Percentiles rank a stretch among this genome's conserved stretches.
Evolutionary conservation across 2,329 filamentous ascomycete species (phyloP).

Genomic region (Metarhizium album): DNA sequence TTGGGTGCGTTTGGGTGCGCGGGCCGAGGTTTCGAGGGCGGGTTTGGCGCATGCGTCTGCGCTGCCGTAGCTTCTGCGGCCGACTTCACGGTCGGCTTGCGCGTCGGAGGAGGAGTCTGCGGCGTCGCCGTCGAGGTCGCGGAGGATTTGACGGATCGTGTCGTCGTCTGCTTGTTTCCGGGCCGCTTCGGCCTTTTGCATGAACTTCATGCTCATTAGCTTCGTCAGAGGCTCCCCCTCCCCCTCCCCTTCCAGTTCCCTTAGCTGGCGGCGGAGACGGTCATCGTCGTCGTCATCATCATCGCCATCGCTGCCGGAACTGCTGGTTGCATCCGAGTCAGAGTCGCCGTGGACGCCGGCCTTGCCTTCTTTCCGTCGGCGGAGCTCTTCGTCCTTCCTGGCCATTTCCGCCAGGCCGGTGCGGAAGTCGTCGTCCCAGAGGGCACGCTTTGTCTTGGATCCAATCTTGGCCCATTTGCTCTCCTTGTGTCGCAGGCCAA

Average conservation of each 20-base stretch:
- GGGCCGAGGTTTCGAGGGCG: slow-evolving; percentile 18
- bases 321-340: slow-evolving; percentile 43
- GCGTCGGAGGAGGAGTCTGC: slow-evolving; percentile 40
- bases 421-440: slow-evolving; percentile 83
- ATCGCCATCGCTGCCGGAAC: slow-evolving; percentile 47
- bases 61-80: slow-evolving; percentile 59
- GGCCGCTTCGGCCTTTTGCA: slow-evolving; percentile 76
- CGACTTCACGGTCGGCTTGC: slow-evolving; percentile 45
- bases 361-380: slow-evolving; percentile 67
- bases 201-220: slow-evolving; percentile 82
- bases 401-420: slow-evolving; percentile 72
- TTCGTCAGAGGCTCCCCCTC: slow-evolving; percentile 49
- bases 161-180: slow-evolving; percentile 74
- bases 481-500: slow-evolving; percentile 75
- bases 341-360: slow-evolving; percentile 31
- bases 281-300: slow-evolving; percentile 40
- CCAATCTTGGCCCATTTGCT: slow-evolving; percentile 88
- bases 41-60: slow-evolving; percentile 21
- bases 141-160: slow-evolving; percentile 56
- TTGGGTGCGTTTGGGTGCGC: slow-evolving; percentile 19
- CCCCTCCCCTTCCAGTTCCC: slow-evolving; percentile 34
- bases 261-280: slow-evolving; percentile 36
- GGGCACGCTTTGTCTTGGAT: slow-evolving; percentile 65
- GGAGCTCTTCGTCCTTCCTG: slow-evolving; percentile 69
- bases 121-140: slow-evolving; percentile 58